Conservation (phyloP, 768 basidiomycete species). For the Agaricus blazei region DNA sequence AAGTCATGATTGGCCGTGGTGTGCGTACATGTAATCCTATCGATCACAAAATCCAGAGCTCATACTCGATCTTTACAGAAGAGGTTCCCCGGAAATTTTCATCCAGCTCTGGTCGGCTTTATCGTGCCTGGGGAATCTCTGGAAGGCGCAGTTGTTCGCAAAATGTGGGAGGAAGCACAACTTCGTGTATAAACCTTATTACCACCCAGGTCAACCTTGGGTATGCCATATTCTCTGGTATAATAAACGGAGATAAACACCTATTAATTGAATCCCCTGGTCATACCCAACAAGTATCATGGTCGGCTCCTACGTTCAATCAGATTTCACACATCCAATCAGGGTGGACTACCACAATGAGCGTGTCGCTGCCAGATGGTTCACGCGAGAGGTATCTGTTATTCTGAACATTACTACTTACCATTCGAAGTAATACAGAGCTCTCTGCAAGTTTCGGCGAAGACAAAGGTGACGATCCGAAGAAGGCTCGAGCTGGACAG, state of each 20-base stretch:
- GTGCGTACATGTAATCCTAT: constrained; percentile 35
- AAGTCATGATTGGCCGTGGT: constrained; percentile 82
- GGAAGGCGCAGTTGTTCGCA: constrained; percentile 88
- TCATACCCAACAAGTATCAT: constrained; percentile 89
- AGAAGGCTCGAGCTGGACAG: not conserved
- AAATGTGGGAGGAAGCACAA: constrained; percentile 96
- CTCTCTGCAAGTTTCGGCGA: constrained; percentile 38
- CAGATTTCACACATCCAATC: constrained; percentile 67
- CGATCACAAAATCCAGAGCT: not conserved
- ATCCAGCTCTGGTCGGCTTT: constrained; percentile 91
- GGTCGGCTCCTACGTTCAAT: constrained; percentile 85
- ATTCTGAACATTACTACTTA: constrained; percentile 46
- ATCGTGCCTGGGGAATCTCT: constrained; percentile 92
- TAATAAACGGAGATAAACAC: not conserved
- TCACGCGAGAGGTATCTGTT: constrained; percentile 64
- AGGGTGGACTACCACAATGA: constrained; percentile 91
- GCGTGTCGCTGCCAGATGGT: constrained; percentile 89
- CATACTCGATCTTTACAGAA: constrained; percentile 32
- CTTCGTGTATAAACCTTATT: constrained; percentile 79
- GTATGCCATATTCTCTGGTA: constrained; percentile 30
- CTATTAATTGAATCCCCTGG: constrained; percentile 29
- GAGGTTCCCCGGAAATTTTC: constrained; percentile 66
- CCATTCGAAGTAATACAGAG: constrained; percentile 41
- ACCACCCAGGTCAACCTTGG: constrained; percentile 88
- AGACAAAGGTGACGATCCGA: constrained; percentile 17